These are phyloP conservation scores for Boletus tomentosulus DNA, from an alignment of 768 basidiomycete genomes.

Conservation along the genomic window DNA sequence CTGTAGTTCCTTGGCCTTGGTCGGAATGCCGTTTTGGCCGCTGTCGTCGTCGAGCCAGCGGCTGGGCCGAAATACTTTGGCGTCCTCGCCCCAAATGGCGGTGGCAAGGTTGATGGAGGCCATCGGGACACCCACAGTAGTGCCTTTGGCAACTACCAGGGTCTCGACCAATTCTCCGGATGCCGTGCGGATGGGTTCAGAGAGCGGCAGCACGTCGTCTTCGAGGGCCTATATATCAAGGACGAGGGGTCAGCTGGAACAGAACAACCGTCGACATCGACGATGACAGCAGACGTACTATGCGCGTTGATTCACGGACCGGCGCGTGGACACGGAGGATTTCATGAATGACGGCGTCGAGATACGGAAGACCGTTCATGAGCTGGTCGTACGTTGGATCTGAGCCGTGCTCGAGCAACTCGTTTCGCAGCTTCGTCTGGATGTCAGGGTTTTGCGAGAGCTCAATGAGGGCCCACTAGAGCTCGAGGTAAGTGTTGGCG, in stretches of 20 bases:
- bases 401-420: conserved; percentile 38
- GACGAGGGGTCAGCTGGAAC: neutral
- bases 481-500: neutral
- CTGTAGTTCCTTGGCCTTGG: conserved; percentile 38
- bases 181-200: conserved; percentile 41
- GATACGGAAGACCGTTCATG: conserved; percentile 46
- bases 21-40: conserved; percentile 16
- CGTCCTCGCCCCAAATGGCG: conserved; percentile 57
- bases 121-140: conserved; percentile 40
- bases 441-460: conserved; percentile 42
- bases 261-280: neutral
- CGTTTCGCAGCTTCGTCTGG: conserved; percentile 48
- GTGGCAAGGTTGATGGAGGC: conserved; percentile 45
- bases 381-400: conserved; percentile 58
- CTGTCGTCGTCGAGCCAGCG: conserved; percentile 48
- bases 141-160: conserved; percentile 46
- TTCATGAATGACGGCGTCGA: conserved; percentile 50
- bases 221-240: conserved; percentile 35
- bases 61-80: conserved; percentile 55
- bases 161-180: conserved; percentile 37
- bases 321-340: conserved; percentile 43
- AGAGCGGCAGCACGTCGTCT: conserved; percentile 59
- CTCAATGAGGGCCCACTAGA: conserved; percentile 57
- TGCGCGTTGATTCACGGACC: conserved; percentile 17
- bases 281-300: conserved; percentile 4